A percentile compares a stretch with the other conserved stretches of the same genome.
Conservation (phyloP, 1,284 basidiomycete genomes). For the Coniferiporia sulphurascens region DNA sequence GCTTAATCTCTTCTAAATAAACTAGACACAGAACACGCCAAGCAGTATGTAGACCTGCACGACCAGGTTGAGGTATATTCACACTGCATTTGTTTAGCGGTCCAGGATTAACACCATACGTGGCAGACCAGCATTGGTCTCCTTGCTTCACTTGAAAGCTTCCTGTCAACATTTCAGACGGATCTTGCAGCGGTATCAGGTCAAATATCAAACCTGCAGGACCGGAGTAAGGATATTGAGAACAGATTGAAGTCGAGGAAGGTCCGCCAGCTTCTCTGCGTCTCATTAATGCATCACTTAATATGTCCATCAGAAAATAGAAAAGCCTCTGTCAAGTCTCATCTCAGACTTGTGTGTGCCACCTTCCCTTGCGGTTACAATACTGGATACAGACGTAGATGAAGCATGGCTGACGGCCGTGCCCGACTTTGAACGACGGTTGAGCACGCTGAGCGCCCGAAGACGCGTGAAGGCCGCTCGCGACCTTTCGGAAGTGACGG, state of each 20-base stretch:
- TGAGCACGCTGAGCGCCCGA: slow-evolving; percentile 65
- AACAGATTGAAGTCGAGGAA: slow-evolving; percentile 76
- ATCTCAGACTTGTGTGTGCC: slow-evolving; percentile 80
- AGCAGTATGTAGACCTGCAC: slow-evolving; percentile 78
- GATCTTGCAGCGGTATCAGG: slow-evolving; percentile 92
- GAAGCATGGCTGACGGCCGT: slow-evolving; percentile 84
- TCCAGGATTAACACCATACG: too few species aligned
- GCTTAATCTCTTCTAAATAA: not conserved
- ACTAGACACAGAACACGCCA: slow-evolving; percentile 38
- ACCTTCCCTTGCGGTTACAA: slow-evolving; percentile 70
- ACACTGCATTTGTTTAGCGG: not conserved
- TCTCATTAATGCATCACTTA: not conserved
- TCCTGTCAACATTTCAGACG: slow-evolving; percentile 91
- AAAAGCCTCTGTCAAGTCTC: slow-evolving; percentile 79
- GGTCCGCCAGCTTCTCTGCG: slow-evolving; percentile 40
- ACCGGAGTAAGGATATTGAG: slow-evolving; percentile 86
- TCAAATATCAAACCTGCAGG: slow-evolving; percentile 92
- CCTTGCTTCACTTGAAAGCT: slow-evolving; percentile 81
- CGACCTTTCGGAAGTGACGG: slow-evolving; percentile 77
- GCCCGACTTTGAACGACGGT: slow-evolving; percentile 70
- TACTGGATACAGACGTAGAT: slow-evolving; percentile 80
- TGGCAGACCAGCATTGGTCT: slow-evolving; percentile 69
- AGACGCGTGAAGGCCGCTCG: slow-evolving; percentile 80
- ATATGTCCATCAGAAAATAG: slow-evolving; percentile 62
- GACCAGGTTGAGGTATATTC: slow-evolving; percentile 64